These are phyloP conservation scores for Globisporangium polare DNA, from an alignment of 352 stramenopile genomes.

Conservation along the genomic window DNA sequence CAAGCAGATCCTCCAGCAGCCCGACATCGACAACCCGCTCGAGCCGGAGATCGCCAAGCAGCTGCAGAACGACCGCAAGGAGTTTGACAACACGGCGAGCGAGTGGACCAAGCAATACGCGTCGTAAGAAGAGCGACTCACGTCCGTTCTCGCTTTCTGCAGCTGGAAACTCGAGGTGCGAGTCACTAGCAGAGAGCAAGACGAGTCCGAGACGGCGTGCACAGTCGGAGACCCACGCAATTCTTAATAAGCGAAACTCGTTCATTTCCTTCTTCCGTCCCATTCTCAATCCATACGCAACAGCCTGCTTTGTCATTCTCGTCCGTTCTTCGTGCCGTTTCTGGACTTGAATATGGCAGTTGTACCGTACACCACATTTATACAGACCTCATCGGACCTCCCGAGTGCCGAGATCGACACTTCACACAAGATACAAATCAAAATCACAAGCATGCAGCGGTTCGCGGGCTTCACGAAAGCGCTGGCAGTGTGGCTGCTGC, in stretches of 20 bases:
- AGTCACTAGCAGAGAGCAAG: background rate
- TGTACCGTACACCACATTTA: too few relatives aligned
- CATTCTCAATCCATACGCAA: too few relatives aligned
- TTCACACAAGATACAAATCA: background rate
- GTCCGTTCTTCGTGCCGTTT: background rate
- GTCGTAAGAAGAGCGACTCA: slow-evolving; percentile 43
- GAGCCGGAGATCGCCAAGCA: slow-evolving; percentile 95
- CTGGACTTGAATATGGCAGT: background rate
- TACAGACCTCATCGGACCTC: background rate
- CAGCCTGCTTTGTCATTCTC: too few relatives aligned
- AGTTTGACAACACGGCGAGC: slow-evolving; percentile 92
- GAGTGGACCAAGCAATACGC: slow-evolving; percentile 92
- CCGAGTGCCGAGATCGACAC: background rate
- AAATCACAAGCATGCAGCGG: background rate
- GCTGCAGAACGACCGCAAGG: slow-evolving; percentile 89
- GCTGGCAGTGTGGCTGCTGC: background rate
- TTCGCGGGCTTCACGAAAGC: background rate
- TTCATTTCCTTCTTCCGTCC: too few relatives aligned
- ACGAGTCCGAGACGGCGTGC: background rate
- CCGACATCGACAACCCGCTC: slow-evolving; percentile 94
- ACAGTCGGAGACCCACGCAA: background rate
- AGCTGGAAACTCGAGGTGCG: background rate
- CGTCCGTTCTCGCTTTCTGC: background rate
- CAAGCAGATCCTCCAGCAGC: slow-evolving; percentile 94
- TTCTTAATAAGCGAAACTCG: background rate